Evolutionary conservation across 768 basidiomycete genomes (phyloP), one percentile per base, ranked within the genome.

Genomic region (Mycena maculata): DNA sequence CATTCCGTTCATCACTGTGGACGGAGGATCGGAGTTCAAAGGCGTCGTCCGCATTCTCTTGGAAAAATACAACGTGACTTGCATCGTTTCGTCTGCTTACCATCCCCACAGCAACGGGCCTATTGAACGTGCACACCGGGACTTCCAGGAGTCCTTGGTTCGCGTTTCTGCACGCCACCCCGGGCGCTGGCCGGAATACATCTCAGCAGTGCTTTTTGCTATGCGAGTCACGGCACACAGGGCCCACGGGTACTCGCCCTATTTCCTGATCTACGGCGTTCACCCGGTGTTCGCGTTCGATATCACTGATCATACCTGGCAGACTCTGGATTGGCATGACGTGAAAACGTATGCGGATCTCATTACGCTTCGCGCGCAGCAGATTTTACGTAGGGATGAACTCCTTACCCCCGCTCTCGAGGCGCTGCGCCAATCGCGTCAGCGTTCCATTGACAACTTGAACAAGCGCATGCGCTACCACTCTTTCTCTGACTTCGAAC

Each of bases 11-110:
- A 55, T 74, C 49, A 71, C 71, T 0, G 60, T 75, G 9, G 80
- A 81, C 42, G 72, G 72, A 12, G 78, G 81, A 0, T 20, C 71
- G 0, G 79, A 79, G 42, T 80, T 79, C 61, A 73, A 73, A 31
- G 73, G 68, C 0, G 74, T 73, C 0, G 73, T 74, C 1, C 41
- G 41, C 0, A 4, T 28, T 8, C 39, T 57, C 1, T 18, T 57
- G 1, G 20, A 13, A 1, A 31, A 9, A 5, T 57, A 57, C 20
- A 30, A 31, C 18, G 44, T 41, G 16, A 57, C 55, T 22, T 41
- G 44, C 3, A 57, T 57, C 8, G 15, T 57, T 12, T 57, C 55
- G 3, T 44, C 55, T 2, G 28, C 55, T 1, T 57, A 57, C 23
- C 55, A 57, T n/a, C 55, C 55, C 3, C 41, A 57, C 16, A 42